Evolutionary conservation across 106 monocot species (phyloP), one percentile per base, ranked within the genome.

Genomic region (Allium cepa): DNA sequence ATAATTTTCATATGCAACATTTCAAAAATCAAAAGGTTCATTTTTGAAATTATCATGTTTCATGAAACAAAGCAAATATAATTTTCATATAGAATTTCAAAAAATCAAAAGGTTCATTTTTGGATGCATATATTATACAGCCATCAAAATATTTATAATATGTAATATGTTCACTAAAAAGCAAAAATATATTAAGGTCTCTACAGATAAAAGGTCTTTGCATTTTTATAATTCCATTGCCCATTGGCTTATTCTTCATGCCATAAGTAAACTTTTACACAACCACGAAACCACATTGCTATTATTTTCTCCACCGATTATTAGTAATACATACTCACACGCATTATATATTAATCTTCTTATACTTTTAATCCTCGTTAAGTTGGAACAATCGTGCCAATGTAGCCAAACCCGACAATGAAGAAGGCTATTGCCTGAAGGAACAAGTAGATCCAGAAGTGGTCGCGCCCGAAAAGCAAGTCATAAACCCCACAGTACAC

Each of bases 361-460:
- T 7, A 14, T 36, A 11, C 46, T 62, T 22, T 22, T 9, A 62
- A 11, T 10, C 47, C 50, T 12, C 60, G 59, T 71, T 57, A 85
- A 49, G 57, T 78, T 17, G 75, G 71, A 10, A 79, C 72, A 17
- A 72, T 67, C 4, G 76, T 76, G 17, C 86, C 86, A 10, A 86
- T 73, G 26, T 78, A 86, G 52, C 86, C 86, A 46, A 85, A 59
- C 13, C 85, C 88, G n/a, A 85, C 64, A 61, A 88, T 53, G 68
- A 85, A 79, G 77, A 83, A 83, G 5, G 88, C 85, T 50, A 56
- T 63, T 9, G 85, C 69, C 50, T 88, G 88, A 13, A 85, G 36
- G 49, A 82, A 49, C n/a, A 85, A 62, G 75, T 84, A 88, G 48
- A 85, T 66, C 69, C 75, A 88, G 71, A 85, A 79, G 62, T 76